Evolutionary conservation across 768 basidiomycete species (phyloP).

Genomic region (Podaxis pistillaris): DNA sequence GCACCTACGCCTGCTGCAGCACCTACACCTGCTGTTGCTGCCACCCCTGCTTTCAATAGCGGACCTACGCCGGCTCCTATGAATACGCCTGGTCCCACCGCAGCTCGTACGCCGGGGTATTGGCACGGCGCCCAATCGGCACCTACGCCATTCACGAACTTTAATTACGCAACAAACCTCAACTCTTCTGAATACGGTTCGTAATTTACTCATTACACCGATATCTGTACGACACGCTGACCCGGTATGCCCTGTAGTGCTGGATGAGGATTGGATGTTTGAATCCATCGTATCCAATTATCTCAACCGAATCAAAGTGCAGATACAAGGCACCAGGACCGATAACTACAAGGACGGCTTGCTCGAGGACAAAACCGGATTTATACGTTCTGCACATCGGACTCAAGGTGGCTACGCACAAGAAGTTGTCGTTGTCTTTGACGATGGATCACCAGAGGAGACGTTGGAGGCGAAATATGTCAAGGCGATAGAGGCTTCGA

Average conservation of each 20-base stretch:
- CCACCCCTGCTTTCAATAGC: slow-evolving; percentile 32
- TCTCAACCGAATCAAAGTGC: slow-evolving; percentile 36
- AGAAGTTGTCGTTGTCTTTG: slow-evolving; percentile 32
- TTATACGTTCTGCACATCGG: slow-evolving; percentile 30
- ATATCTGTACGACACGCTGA: background rate
- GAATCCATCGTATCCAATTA: slow-evolving; percentile 29
- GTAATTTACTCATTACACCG: background rate
- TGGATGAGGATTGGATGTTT: slow-evolving; percentile 41
- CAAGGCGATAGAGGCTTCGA: slow-evolving; percentile 25
- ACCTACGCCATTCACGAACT: slow-evolving; percentile 9
- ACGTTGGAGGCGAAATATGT: slow-evolving; percentile 30
- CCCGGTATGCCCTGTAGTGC: background rate
- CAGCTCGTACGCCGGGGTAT: slow-evolving; percentile 31
- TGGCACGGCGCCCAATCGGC: slow-evolving; percentile 34
- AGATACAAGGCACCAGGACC: slow-evolving; percentile 33
- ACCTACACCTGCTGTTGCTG: slow-evolving; percentile 20
- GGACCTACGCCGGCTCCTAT: slow-evolving; percentile 38
- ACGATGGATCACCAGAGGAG: slow-evolving; percentile 25
- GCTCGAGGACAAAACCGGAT: slow-evolving; percentile 30
- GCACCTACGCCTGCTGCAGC: slow-evolving; percentile 45
- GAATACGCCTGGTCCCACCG: slow-evolving; percentile 26
- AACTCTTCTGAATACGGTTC: slow-evolving; percentile 16
- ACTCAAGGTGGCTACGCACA: slow-evolving; percentile 33
- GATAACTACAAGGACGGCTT: slow-evolving; percentile 35
- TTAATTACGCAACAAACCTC: background rate